These are phyloP conservation scores for Colletotrichum lindemuthianum DNA, from an alignment of 2,329 filamentous ascomycete genomes.

Conservation along the genomic window DNA sequence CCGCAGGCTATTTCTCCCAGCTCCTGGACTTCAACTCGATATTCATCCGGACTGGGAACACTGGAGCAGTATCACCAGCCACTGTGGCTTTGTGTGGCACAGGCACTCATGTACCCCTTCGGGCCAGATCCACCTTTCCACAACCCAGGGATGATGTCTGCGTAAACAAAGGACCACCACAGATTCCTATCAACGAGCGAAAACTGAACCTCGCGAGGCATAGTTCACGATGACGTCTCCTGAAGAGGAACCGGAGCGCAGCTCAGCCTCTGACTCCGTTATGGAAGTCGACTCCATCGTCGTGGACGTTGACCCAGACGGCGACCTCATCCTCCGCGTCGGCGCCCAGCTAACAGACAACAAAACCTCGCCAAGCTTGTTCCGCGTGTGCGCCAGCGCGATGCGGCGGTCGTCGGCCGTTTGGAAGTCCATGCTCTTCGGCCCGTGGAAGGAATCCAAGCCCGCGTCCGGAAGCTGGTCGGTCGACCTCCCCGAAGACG, in stretches of 20 bases:
- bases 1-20: no score
- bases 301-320: conserved; percentile 12
- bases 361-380: conserved; percentile 1
- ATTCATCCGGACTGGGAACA: no score
- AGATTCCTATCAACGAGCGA: no score
- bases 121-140: no score
- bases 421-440: conserved; percentile 33
- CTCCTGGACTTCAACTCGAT: no score
- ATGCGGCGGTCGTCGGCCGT: conserved; percentile 19
- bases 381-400: conserved; percentile 27
- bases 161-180: no score
- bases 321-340: conserved; percentile 13
- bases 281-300: not conserved
- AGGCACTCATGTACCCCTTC: no score
- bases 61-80: no score
- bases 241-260: not conserved
- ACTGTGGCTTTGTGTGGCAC: no score
- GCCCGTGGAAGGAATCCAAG: conserved; percentile 28
- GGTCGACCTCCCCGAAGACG: conserved; percentile 21
- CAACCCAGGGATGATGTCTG: no score
- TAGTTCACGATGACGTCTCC: no score
- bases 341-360: not conserved
- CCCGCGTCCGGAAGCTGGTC: conserved; percentile 15
- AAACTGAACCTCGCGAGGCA: no score
- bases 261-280: not conserved